Conservation (phyloP, 306 rosid genomes). For the Cicer bijugum region DNA sequence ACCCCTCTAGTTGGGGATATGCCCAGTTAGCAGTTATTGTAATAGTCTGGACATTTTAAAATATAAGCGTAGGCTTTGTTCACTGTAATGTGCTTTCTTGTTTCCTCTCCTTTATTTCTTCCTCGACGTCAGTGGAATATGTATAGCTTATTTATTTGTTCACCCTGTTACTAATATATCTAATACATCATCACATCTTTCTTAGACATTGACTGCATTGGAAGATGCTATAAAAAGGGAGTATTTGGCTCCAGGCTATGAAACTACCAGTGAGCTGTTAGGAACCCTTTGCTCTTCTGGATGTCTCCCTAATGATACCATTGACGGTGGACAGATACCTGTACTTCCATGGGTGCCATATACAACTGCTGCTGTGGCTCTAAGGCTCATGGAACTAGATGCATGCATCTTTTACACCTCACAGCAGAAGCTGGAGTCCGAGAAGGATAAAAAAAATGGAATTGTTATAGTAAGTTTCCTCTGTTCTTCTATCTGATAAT, state of each 20-base stretch:
- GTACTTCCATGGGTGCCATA: slow-evolving; percentile 76
- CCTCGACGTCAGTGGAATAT: slow-evolving; percentile 10
- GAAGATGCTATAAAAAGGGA: slow-evolving; percentile 70
- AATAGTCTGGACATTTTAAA: slow-evolving; percentile 2
- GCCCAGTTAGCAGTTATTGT: neutral
- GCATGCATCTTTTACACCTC: slow-evolving; percentile 54
- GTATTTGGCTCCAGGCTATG: slow-evolving; percentile 59
- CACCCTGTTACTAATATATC: slow-evolving; percentile 17
- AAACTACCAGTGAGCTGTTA: slow-evolving; percentile 66
- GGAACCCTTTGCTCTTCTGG: slow-evolving; percentile 45
- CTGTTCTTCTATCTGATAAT: slow-evolving; percentile 36
- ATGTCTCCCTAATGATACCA: slow-evolving; percentile 39
- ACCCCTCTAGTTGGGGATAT: neutral
- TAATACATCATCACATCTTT: slow-evolving; percentile 29
- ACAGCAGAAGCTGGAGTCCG: slow-evolving; percentile 60
- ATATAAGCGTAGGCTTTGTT: neutral
- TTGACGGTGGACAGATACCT: slow-evolving; percentile 46
- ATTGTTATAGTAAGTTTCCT: slow-evolving; percentile 52
- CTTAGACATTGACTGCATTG: slow-evolving; percentile 63
- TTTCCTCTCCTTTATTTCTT: neutral
- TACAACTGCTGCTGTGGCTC: slow-evolving; percentile 73
- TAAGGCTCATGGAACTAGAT: slow-evolving; percentile 79
- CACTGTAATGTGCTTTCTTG: slow-evolving; percentile 2
- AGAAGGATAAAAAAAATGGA: slow-evolving; percentile 54
- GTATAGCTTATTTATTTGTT: slow-evolving; percentile 28